Base-by-base conservation (phyloP, 1,139 yeast genomes). In the Blastobotrys malaysiensis region DNA sequence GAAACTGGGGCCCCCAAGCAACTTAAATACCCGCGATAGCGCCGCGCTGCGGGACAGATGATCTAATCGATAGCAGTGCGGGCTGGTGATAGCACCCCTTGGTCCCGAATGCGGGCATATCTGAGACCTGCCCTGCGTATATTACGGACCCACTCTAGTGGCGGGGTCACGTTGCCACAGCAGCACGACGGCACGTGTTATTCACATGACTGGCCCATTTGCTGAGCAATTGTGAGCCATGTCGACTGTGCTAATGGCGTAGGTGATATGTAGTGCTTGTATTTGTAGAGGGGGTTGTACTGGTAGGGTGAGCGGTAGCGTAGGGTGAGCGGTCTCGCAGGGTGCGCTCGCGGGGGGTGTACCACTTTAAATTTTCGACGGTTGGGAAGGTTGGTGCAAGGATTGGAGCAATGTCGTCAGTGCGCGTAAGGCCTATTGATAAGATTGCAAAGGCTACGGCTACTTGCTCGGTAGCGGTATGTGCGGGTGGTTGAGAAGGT, bases 371-470 rank as follows among this genome's bases (percentile, higher is more conserved):
- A 46, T 20, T 26, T 46, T 46, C 39, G 14, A 21, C 31, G 16
- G n/a, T 45, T 21, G 26, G 24, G 46, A 45, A 45, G 18, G 18
- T 20, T 14, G 13, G 44, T 26, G 14, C 31, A 31, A 46, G 19
- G 45, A 21, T 44, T 7, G 36, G 22, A 21, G 20, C 45, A 31
- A 31, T 31, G 39, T 16, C 39, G 16, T 31, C 39, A n/a, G 39
- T 31, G 39, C 39, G 39, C 5, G 39, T 31, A 18, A 19, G 51
- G 13, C 57, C 57, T 3, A 46, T 54, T 16, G 54, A 54, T 39
- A 52, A 51, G 27, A 31, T 56, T 18, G 57, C 63, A n/a, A 48
- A 51, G 18, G 61, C 63, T 9, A 31, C 60, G 13, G 52, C 59
- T 9, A 50, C 55, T 44, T 60, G 64, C 52, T 46, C 55, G 11